These are phyloP conservation scores for Colletotrichum sp. DNA, from an alignment of 2,329 filamentous ascomycete species.

Conservation along the genomic window DNA sequence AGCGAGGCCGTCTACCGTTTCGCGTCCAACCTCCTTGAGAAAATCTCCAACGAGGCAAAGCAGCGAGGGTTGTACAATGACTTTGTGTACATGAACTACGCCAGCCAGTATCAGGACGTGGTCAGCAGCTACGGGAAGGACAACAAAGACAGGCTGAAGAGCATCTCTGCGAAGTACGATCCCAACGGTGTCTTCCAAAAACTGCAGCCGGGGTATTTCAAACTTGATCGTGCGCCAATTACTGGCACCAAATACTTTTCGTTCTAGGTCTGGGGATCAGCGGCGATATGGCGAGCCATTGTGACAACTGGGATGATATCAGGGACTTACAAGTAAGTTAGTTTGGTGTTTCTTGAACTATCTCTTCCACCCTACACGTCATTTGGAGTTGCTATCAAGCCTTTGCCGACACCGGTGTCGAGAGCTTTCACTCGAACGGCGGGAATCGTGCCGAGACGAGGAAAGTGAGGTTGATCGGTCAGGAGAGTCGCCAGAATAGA, in stretches of 20 bases:
- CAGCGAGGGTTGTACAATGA: constrained; percentile 18
- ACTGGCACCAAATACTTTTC: constrained; percentile 12
- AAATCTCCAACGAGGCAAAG: constrained; percentile 20
- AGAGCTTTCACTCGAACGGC: not conserved
- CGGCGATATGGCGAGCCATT: too few relatives aligned
- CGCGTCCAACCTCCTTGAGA: constrained; percentile 21
- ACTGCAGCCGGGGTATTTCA: constrained; percentile 34
- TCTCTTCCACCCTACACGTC: too few relatives aligned
- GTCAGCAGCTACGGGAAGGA: constrained; percentile 41
- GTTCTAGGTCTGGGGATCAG: too few relatives aligned
- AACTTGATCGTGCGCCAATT: constrained; percentile 25
- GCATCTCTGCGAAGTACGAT: constrained; percentile 35
- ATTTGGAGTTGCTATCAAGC: not conserved
- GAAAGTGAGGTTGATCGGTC: too few relatives aligned
- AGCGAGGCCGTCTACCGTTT: constrained; percentile 23
- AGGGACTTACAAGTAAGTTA: too few relatives aligned
- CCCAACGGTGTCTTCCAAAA: constrained; percentile 37
- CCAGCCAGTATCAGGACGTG: constrained; percentile 41
- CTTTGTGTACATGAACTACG: constrained; percentile 49
- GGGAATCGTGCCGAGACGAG: not conserved
- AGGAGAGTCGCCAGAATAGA: too few relatives aligned
- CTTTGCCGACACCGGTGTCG: not conserved
- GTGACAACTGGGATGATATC: too few relatives aligned
- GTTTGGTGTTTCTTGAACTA: too few relatives aligned
- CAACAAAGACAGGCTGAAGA: constrained; percentile 35